A percentile compares a stretch with the other conserved stretches of the same genome.
phyloP scores from a whole-genome alignment of 768 basidiomycete species.

The Stropharia rugosoannulata region DNA sequence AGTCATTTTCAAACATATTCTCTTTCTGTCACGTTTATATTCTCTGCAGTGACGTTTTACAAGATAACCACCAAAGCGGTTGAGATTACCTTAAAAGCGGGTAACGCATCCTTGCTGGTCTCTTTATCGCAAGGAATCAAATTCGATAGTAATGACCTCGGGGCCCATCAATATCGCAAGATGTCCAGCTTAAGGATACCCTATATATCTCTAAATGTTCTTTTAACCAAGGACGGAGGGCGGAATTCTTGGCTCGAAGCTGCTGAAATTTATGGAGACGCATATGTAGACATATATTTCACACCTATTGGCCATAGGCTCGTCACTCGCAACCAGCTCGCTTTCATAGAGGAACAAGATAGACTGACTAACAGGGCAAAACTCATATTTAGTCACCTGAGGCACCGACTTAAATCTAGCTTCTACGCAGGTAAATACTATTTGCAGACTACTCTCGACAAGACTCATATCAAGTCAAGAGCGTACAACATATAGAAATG shows the following conservation, averaged over 20 bases:
- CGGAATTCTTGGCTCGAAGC: slow-evolving; percentile 68
- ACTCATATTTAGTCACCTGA: slow-evolving; percentile 43
- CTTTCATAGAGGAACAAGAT: slow-evolving; percentile 76
- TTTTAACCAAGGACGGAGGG: slow-evolving; percentile 41
- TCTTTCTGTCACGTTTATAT: slow-evolving; percentile 7
- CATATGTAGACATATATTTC: slow-evolving; percentile 67
- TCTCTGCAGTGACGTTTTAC: slow-evolving; percentile 73
- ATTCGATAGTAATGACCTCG: slow-evolving; percentile 74
- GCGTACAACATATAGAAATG: slow-evolving; percentile 37
- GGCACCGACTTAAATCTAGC: slow-evolving; percentile 11
- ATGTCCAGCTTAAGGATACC: slow-evolving; percentile 62
- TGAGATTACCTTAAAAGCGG: slow-evolving; percentile 56
- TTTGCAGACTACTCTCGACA: background rate
- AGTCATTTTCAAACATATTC: slow-evolving; percentile 18
- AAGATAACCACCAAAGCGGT: slow-evolving; percentile 59
- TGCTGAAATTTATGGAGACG: slow-evolving; percentile 49
- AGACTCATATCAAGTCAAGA: slow-evolving; percentile 13
- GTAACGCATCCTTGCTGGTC: slow-evolving; percentile 52
- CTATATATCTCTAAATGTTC: slow-evolving; percentile 42
- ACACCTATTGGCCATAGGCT: slow-evolving; percentile 57
- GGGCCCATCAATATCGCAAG: slow-evolving; percentile 65
- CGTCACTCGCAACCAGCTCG: slow-evolving; percentile 50
- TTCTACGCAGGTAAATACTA: slow-evolving; percentile 9
- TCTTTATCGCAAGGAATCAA: slow-evolving; percentile 57
- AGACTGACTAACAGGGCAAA: slow-evolving; percentile 59